Evolutionary conservation across 192 early-diverging fungal genomes (phyloP).

Genomic region (Backusella luteola): DNA sequence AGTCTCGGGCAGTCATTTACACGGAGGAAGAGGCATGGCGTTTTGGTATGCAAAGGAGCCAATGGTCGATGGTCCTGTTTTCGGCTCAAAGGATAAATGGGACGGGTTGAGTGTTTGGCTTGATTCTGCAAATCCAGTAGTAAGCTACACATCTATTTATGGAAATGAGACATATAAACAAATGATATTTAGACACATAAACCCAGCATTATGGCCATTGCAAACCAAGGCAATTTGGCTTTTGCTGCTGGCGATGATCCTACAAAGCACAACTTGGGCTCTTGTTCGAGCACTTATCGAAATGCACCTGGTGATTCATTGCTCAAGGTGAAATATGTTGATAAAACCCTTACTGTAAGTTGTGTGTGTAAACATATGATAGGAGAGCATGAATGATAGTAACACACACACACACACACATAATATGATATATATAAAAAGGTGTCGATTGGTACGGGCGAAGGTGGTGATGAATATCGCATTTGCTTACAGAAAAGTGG

Average conservation of each 20-base stretch:
- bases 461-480: conserved; percentile 50
- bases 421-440: conserved; percentile 23
- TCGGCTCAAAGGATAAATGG: conserved; percentile 67
- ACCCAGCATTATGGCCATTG: conserved; percentile 54
- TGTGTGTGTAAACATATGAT: not conserved
- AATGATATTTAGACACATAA: conserved; percentile 27
- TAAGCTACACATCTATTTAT: conserved; percentile 6
- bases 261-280: conserved; percentile 41
- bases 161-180: not conserved
- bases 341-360: conserved; percentile 49
- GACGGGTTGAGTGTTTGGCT: conserved; percentile 68
- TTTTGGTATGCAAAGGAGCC: conserved; percentile 78
- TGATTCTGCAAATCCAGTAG: conserved; percentile 55
- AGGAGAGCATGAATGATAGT: too few species aligned
- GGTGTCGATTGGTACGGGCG: conserved; percentile 50
- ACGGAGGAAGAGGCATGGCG: conserved; percentile 74
- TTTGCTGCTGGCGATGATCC: conserved; percentile 38
- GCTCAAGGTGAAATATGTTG: conserved; percentile 60
- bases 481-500: conserved; percentile 54
- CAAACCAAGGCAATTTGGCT: conserved; percentile 63
- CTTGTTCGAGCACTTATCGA: conserved; percentile 67
- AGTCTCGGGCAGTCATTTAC: conserved; percentile 54
- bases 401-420: conserved; percentile 33
- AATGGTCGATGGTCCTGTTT: conserved; percentile 56
- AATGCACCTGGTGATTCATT: conserved; percentile 55